A percentile compares a stretch with the other conserved stretches of the same genome.
phyloP scores from a whole-genome alignment of 495 filamentous ascomycete genomes.

The Cryomyces minteri region DNA sequence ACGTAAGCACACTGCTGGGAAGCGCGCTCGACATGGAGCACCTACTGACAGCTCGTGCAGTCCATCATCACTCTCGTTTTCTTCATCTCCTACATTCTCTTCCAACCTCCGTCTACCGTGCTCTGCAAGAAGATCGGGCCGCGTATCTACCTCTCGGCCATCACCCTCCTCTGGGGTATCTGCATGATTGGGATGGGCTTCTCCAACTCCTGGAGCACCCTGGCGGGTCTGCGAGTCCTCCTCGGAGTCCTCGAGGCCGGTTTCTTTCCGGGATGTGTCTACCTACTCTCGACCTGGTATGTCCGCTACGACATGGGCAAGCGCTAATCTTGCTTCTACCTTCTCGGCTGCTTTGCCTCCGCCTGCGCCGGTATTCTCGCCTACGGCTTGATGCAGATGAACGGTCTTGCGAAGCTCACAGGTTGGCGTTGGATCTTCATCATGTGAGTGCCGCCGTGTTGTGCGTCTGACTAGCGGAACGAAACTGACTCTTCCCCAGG shows the following conservation, averaged over 20 bases:
- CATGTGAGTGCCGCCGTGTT: not conserved
- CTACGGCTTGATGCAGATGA: constrained; percentile 9
- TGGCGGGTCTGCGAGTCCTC: constrained; percentile 36
- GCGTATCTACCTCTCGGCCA: constrained; percentile 30
- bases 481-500: constrained; percentile 24
- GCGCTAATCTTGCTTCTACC: constrained; percentile 31
- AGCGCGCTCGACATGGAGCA: no score
- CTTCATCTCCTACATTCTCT: constrained; percentile 46
- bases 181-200: constrained; percentile 35
- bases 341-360: constrained; percentile 10
- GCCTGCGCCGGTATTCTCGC: constrained; percentile 13
- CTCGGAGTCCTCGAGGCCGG: constrained; percentile 48
- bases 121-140: constrained; percentile 43
- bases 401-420: constrained; percentile 5
- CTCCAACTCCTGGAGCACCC: constrained; percentile 25
- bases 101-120: constrained; percentile 41
- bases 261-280: constrained; percentile 33
- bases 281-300: constrained; percentile 43
- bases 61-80: constrained; percentile 43
- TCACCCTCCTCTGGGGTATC: constrained; percentile 33
- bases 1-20: constrained; percentile 3
- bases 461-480: constrained; percentile 10
- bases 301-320: constrained; percentile 43
- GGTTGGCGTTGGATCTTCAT: constrained; percentile 47
- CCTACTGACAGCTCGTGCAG: constrained; percentile 11